These are phyloP conservation scores for Phytopythium boreale DNA, from an alignment of 352 stramenopile species.

Conservation along the genomic window DNA sequence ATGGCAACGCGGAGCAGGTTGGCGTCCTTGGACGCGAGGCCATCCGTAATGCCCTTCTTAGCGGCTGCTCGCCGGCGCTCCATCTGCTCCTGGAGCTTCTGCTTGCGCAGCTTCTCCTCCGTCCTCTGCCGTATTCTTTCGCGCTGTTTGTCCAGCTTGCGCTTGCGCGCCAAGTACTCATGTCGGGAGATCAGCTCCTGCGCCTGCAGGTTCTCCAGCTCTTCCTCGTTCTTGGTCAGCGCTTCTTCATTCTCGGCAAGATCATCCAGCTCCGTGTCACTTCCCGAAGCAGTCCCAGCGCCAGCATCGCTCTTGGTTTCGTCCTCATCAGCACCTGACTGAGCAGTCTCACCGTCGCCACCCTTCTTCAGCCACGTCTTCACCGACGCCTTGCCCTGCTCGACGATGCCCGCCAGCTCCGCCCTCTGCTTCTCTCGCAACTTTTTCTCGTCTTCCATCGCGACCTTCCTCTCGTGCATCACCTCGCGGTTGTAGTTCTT, in stretches of 20 bases:
- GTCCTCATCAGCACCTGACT: conserved; percentile 25
- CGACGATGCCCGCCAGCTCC: conserved; percentile 47
- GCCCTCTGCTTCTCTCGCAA: conserved; percentile 67
- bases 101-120: conserved; percentile 65
- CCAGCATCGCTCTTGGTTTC: conserved; percentile 39
- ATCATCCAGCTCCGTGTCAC: conserved; percentile 67
- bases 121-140: conserved; percentile 50
- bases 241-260: conserved; percentile 55
- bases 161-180: conserved; percentile 76
- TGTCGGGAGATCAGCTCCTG: conserved; percentile 74
- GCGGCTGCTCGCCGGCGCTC: conserved; percentile 50
- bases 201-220: conserved; percentile 58
- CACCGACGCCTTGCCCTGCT: conserved; percentile 56
- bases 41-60: conserved; percentile 72
- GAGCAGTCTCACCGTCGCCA: conserved; percentile 8
- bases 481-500: conserved; percentile 77
- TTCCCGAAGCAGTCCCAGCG: conserved; percentile 31
- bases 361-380: conserved; percentile 52
- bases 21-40: conserved; percentile 57
- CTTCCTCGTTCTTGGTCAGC: conserved; percentile 66
- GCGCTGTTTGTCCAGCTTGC: conserved; percentile 64
- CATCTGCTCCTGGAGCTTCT: conserved; percentile 60
- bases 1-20: conserved; percentile 47
- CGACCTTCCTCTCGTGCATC: conserved; percentile 60
- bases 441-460: conserved; percentile 79